Evolutionary conservation across 2,329 filamentous ascomycete species (phyloP).

Genomic region (Fusarium decemcellulare): DNA sequence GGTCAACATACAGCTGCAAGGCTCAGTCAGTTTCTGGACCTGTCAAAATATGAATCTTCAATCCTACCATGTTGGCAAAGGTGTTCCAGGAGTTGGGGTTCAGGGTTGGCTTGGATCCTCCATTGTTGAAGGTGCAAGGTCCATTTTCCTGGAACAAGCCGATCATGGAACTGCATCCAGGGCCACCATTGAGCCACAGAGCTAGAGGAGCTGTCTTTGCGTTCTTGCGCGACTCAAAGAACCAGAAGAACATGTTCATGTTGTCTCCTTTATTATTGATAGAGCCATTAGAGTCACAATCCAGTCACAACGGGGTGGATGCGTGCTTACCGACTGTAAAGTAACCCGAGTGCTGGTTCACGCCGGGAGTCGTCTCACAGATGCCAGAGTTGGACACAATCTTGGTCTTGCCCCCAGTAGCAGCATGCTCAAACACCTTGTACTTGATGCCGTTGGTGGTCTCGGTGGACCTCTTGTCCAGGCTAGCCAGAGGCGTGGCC

Average conservation of each 20-base stretch:
- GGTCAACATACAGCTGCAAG: background rate
- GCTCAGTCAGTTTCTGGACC: background rate
- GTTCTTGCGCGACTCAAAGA: background rate
- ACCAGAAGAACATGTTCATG: constrained; percentile 7
- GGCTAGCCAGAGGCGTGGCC: no score
- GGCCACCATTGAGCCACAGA: background rate
- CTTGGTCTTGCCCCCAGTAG: background rate
- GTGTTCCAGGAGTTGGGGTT: constrained; percentile 6
- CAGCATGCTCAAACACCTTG: constrained; percentile 7
- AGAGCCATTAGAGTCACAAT: background rate
- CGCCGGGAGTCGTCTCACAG: constrained; percentile 5
- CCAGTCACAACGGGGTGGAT: no score
- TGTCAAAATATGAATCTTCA: background rate
- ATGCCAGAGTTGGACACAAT: constrained; percentile 8
- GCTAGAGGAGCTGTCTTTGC: background rate
- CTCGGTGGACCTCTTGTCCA: no score
- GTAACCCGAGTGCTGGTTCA: constrained; percentile 1
- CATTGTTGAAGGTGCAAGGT: background rate
- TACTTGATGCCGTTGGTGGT: background rate
- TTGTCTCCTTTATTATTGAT: background rate
- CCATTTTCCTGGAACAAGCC: constrained; percentile 3
- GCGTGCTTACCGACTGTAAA: background rate
- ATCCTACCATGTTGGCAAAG: background rate
- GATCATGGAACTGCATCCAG: background rate
- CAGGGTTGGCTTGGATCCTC: background rate